phyloP scores from a whole-genome alignment of 176 grass and related monocot genomes.

The Lolium multiflorum region DNA sequence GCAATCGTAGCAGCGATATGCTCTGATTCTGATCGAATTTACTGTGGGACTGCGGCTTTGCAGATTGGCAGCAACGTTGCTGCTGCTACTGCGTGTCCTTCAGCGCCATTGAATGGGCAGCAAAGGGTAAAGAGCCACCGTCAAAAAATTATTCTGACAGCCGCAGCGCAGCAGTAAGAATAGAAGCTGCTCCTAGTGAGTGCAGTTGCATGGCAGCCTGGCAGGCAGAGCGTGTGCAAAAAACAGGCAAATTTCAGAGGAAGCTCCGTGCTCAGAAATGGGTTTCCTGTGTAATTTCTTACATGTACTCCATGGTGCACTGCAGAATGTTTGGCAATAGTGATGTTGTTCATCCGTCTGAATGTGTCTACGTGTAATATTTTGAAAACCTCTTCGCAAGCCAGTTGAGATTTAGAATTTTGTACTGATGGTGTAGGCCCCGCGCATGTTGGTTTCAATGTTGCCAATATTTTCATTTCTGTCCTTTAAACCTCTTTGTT shows the following conservation, averaged over 20 bases:
- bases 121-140: neutral
- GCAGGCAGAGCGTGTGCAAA: neutral
- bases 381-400: too few species aligned
- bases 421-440: too few species aligned
- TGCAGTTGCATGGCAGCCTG: neutral
- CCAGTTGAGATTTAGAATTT: too few species aligned
- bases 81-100: neutral
- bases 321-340: too few species aligned
- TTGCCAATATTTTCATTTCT: too few species aligned
- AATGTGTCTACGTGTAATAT: too few species aligned
- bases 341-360: too few species aligned
- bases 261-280: neutral
- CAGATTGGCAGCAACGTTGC: neutral
- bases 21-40: constrained; percentile 40
- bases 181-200: neutral
- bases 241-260: neutral
- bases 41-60: constrained; percentile 27
- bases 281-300: too few species aligned
- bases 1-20: neutral
- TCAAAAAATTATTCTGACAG: constrained; percentile 2
- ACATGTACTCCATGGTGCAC: too few species aligned
- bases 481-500: too few species aligned
- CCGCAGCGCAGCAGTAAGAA: constrained; percentile 7
- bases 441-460: too few species aligned
- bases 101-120: neutral